Base-by-base conservation (phyloP, 768 basidiomycete species). In the Suillus bovinus region DNA sequence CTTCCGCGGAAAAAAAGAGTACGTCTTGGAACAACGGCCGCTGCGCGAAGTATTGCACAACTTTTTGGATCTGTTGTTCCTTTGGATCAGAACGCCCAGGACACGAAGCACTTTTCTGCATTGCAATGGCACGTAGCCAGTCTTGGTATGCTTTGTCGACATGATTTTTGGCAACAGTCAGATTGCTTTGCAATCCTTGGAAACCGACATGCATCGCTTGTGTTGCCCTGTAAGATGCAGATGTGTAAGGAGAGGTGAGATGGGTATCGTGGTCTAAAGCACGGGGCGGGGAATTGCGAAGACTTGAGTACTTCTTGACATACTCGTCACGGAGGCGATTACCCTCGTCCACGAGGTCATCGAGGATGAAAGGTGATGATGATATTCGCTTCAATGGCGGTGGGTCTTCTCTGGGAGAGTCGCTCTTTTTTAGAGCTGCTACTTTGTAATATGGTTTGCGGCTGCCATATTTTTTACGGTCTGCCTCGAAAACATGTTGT, bases 311-410 rank as follows among this genome's bases (percentile, higher is more conserved):
- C 8, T 70, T 39, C 0, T n/a, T 4, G 0, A 83, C 70, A 0
- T 80, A 69, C 9, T 76, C 68, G 0, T 76, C 69, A 0, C 70
- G 74, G 38, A 83, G 72, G 0, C 33, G 62, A 4, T 71, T 61
- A 0, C 84, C 89, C 9, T 79, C 80, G 0, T 60, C 57, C 16
- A 71, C 69, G 44, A 91, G 72, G 5, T 60, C 66, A 42, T 82
- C 79, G 3, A 91, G 76, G 17, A 83, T 70, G 39, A 81, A 82
- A 1, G 63, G 63, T 4, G 41, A 24, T 52, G 11, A 52, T 4
- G 1, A 22, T 13, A 38, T 17, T 1, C 63, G 66, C 20, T 64
- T 61, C 14, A n/a, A 17, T 22, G 31, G 17, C 41, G 58, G 14
- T 3, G 11, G 5, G 34, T 49, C 44, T 58, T 47, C 52, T 13